Conservation (phyloP, 1,284 basidiomycete genomes). For the Apiotrichum porosum region DNA sequence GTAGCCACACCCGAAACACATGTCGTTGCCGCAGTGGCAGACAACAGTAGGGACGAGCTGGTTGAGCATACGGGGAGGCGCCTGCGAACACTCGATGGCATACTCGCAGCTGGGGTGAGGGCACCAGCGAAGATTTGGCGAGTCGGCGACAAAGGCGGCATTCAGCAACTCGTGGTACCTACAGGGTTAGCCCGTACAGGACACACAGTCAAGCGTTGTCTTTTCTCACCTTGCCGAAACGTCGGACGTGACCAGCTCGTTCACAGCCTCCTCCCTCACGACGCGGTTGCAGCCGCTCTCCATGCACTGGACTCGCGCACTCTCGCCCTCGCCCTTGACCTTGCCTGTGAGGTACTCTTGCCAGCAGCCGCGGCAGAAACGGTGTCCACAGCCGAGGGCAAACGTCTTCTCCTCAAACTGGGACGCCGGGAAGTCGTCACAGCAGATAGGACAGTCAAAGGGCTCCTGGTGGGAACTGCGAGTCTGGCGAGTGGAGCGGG, state of each 20-base stretch:
- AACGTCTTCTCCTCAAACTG: conserved; percentile 57
- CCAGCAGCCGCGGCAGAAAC: conserved; percentile 86
- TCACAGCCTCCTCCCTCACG: conserved; percentile 55
- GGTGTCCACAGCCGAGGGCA: conserved; percentile 69
- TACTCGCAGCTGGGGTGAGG: conserved; percentile 68
- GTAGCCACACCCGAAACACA: conserved; percentile 87
- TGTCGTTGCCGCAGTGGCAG: conserved; percentile 67
- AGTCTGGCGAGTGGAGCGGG: conserved; percentile 26
- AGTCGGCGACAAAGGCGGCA: conserved; percentile 84
- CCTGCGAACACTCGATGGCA: conserved; percentile 81
- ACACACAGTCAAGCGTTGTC: neutral
- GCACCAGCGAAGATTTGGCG: conserved; percentile 82
- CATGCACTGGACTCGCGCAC: conserved; percentile 82
- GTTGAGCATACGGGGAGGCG: conserved; percentile 67
- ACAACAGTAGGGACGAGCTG: conserved; percentile 82
- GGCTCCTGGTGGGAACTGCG: conserved; percentile 46
- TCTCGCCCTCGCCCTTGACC: conserved; percentile 85
- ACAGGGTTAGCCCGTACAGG: conserved; percentile 14
- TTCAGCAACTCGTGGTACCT: conserved; percentile 84
- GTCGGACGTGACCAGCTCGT: conserved; percentile 47
- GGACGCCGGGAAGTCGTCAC: conserved; percentile 59
- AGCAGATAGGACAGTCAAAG: conserved; percentile 87
- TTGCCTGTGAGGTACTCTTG: conserved; percentile 75
- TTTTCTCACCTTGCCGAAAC: conserved; percentile 49
- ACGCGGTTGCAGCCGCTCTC: conserved; percentile 77